Base-by-base conservation (phyloP, 2,329 filamentous ascomycete species). In the Pseudocercospora eumusae region DNA sequence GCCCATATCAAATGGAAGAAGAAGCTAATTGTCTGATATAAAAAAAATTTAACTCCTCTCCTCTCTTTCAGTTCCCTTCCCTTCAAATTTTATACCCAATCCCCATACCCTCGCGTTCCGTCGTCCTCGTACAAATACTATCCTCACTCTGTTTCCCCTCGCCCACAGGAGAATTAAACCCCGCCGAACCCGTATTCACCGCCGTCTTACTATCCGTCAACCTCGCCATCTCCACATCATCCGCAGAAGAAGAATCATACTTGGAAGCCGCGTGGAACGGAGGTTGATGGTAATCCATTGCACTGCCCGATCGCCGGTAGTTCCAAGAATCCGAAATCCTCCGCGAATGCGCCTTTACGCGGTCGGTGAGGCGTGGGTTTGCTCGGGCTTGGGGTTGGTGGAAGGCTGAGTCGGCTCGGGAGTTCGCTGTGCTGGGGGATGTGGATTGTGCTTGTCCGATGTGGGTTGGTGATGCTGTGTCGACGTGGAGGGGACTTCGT, bases 301-400 rank as follows among this genome's bases (percentile, higher is more conserved):
- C 36, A n/a, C 18, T n/a, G 1, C 15, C 33, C n/a, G 36, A 40
- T 40, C 18, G n/a, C 36, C 36, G 31, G 5, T 33, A 33, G 13
- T 13, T 57, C 23, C 57, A 63, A n/a, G 50, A 50, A 27, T 63
- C 61, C 4, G 61, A 63, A 8, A 63, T 52, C n/a, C 57, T 63
- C 20, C 61, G 20, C 11, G 42, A 52, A 25, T 63, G 61, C 2
- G 56, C 57, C 54, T 60, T 63, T 10, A 63, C 56, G 4, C 52
- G 42, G 15, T 59, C 57, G 13, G 40, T 49, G 15, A 63, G 53
- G 8, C 56, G 40, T 4, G 36, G 40, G 11, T 20, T 10, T 18
- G 45, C 20, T 11, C 50, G n/a, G 3, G 20, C 20, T 15, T 28
- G 40, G 9, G 28, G 8, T 28, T 59, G 33, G 20, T 28, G 40